Evolutionary conservation across 345 rosid species (phyloP).

Genomic region (Arabidopsis suecica): DNA sequence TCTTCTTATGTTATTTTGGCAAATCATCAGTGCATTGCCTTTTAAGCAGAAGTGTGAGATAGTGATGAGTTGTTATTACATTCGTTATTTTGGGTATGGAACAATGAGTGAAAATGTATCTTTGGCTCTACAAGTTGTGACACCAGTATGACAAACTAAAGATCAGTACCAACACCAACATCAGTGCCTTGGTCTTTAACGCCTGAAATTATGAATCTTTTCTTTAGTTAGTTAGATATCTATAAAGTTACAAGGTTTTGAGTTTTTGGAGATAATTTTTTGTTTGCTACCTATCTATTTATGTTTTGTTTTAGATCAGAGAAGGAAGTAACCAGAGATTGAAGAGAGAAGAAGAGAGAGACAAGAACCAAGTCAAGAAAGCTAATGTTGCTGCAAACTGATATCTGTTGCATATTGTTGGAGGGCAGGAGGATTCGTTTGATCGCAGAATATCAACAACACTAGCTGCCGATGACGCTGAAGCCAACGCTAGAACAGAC

Average conservation of each 20-base stretch:
- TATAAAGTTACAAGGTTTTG: conserved; percentile 17
- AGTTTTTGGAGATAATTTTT: conserved; percentile 19
- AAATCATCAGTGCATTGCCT: not conserved
- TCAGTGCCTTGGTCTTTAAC: not conserved
- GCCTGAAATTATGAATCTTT: not conserved
- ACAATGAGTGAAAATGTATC: conserved; percentile 7
- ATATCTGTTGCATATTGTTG: conserved; percentile 69
- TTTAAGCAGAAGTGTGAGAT: not conserved
- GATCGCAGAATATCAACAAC: conserved; percentile 69
- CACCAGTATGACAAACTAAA: not conserved
- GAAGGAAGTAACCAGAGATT: conserved; percentile 87
- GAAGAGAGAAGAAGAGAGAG: conserved; percentile 78
- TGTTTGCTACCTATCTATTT: conserved; percentile 38
- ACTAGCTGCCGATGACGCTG: conserved; percentile 83
- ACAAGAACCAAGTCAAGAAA: conserved; percentile 80
- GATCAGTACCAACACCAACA: not conserved
- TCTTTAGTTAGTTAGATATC: not conserved
- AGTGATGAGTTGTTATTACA: not conserved
- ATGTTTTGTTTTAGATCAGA: conserved; percentile 45
- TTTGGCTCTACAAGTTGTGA: not conserved
- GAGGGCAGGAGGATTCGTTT: conserved; percentile 50
- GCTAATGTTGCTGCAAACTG: conserved; percentile 89
- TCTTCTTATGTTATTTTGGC: conserved; percentile 10
- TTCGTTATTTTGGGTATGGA: not conserved
- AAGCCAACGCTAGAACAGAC: conserved; percentile 74